Conservation (phyloP, 768 basidiomycete species). For the Fistulinella prunicolor region DNA sequence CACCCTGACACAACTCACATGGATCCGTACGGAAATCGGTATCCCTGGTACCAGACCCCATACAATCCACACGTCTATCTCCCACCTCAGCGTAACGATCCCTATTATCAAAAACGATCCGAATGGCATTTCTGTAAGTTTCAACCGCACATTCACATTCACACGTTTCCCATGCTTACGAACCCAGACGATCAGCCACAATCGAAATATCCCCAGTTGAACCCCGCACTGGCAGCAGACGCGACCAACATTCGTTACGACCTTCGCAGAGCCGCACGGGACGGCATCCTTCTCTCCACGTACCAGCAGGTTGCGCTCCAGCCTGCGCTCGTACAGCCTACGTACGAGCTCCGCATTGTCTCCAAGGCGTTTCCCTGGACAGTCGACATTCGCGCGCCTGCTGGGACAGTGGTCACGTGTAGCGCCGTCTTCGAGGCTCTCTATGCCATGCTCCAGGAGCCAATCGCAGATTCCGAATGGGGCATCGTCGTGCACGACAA, state of each 20-base stretch:
- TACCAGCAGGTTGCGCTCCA: constrained; percentile 39
- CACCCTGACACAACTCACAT: constrained; percentile 9
- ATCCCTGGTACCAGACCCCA: constrained; percentile 24
- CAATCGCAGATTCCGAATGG: constrained; percentile 67
- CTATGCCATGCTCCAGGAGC: constrained; percentile 46
- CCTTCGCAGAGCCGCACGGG: constrained; percentile 40
- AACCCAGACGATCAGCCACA: constrained; percentile 18
- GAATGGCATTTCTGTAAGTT: constrained; percentile 19
- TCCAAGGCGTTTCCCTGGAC: constrained; percentile 66
- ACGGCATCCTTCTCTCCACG: constrained; percentile 41
- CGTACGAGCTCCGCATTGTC: constrained; percentile 45
- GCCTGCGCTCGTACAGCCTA: constrained; percentile 37
- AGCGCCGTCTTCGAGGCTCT: constrained; percentile 55
- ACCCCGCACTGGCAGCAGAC: constrained; percentile 53
- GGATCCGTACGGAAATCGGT: constrained; percentile 23
- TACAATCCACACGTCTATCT: constrained; percentile 33
- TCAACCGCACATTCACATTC: background rate
- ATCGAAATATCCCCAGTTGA: constrained; percentile 49
- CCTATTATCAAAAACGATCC: constrained; percentile 8
- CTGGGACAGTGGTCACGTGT: constrained; percentile 40
- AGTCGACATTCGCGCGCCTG: constrained; percentile 47
- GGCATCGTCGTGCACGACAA: constrained; percentile 47
- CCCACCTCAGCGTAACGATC: constrained; percentile 19
- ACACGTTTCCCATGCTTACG: background rate
- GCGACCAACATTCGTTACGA: constrained; percentile 50